These are phyloP conservation scores for Graphilbum sp. DNA, from an alignment of 2,329 filamentous ascomycete genomes.

Conservation along the genomic window DNA sequence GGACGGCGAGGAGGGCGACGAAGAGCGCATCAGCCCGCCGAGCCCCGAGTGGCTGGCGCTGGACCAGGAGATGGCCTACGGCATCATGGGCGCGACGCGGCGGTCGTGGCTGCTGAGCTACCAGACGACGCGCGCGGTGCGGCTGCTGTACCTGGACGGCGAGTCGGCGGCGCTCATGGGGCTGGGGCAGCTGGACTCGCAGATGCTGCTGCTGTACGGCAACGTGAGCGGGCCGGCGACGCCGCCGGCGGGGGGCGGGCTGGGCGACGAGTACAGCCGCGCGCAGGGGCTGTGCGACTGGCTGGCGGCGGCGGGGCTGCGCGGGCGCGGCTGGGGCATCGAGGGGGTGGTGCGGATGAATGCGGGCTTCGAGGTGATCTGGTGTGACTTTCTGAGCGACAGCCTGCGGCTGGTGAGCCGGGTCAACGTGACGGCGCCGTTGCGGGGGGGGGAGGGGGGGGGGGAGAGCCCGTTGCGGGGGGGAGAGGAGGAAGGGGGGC, in stretches of 20 bases:
- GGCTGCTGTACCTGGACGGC: constrained; percentile 33
- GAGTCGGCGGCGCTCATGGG: constrained; percentile 30
- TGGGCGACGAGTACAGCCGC: constrained; percentile 29
- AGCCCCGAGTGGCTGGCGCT: constrained; percentile 36
- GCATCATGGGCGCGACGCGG: constrained; percentile 28
- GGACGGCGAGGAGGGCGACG: constrained; percentile 4
- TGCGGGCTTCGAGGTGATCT: constrained; percentile 34
- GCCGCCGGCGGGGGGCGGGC: constrained; percentile 13
- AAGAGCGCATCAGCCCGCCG: constrained; percentile 16
- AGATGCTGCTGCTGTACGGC: constrained; percentile 33
- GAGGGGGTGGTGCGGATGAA: constrained; percentile 35
- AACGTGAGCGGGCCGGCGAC: constrained; percentile 21
- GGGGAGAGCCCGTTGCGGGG: background rate
- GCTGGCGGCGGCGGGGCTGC: constrained; percentile 21
- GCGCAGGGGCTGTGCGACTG: constrained; percentile 30
- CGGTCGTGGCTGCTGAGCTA: constrained; percentile 30
- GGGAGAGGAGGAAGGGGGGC: constrained; percentile 7
- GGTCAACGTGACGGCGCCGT: constrained; percentile 28
- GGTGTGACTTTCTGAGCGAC: constrained; percentile 30
- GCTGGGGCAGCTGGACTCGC: constrained; percentile 26
- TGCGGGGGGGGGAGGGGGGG: constrained; percentile 12
- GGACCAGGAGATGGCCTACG: constrained; percentile 36
- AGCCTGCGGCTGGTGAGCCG: constrained; percentile 25
- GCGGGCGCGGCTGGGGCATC: constrained; percentile 28
- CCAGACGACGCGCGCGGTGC: constrained; percentile 24